Conservation (phyloP, 1,284 basidiomycete species). For the Butyriboletus appendiculatus region DNA sequence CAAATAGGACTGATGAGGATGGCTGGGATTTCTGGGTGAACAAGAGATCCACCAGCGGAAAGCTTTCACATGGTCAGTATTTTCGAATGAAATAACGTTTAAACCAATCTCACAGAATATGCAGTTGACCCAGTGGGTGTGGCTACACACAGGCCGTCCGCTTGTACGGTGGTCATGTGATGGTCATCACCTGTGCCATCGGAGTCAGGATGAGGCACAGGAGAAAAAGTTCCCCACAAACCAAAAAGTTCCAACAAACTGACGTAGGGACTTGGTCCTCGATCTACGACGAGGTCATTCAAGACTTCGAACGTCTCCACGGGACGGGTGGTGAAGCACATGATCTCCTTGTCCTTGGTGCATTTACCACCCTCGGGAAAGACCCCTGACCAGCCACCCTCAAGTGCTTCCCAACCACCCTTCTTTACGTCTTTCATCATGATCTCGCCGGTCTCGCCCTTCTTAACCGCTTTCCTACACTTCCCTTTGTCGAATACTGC, state of each 20-base stretch:
- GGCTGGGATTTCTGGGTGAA: slow-evolving; percentile 97
- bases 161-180: slow-evolving; percentile 99
- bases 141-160: slow-evolving; percentile 94
- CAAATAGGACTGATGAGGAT: slow-evolving; percentile 98
- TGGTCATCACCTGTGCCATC: slow-evolving; percentile 85
- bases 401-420: slow-evolving; percentile 92
- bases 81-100: not conserved
- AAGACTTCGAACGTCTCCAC: slow-evolving; percentile 98
- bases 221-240: slow-evolving; percentile 40
- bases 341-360: slow-evolving; percentile 92
- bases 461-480: slow-evolving; percentile 83
- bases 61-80: slow-evolving; percentile 52
- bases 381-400: slow-evolving; percentile 62
- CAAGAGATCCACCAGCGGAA: slow-evolving; percentile 96
- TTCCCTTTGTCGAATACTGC: slow-evolving; percentile 75
- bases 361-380: slow-evolving; percentile 44
- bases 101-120: slow-evolving; percentile 71
- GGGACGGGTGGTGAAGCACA: slow-evolving; percentile 95
- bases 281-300: slow-evolving; percentile 97
- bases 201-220: slow-evolving; percentile 6
- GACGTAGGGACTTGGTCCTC: slow-evolving; percentile 98
- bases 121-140: slow-evolving; percentile 99
- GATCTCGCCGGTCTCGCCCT: slow-evolving; percentile 90
- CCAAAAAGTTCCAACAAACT: slow-evolving; percentile 96
- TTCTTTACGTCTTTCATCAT: slow-evolving; percentile 89